A percentile compares a stretch with the other conserved stretches of the same genome.
phyloP scores from a whole-genome alignment of 176 grass and related monocot genomes.

The Echinochloa phyllopogon region DNA sequence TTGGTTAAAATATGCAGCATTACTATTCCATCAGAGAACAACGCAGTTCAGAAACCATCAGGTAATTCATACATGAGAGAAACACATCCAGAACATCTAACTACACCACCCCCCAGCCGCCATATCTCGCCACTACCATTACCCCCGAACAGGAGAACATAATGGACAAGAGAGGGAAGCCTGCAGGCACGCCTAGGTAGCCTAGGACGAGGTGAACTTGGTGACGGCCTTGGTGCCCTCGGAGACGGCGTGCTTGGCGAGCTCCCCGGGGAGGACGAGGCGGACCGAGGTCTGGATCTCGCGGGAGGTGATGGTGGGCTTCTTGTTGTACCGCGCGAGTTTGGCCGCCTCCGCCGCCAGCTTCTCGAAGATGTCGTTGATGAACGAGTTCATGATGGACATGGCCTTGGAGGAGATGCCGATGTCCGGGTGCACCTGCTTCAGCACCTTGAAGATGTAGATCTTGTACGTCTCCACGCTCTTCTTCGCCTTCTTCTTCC shows the following conservation, averaged over 20 bases:
- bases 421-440: conserved; percentile 42
- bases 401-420: conserved; percentile 58
- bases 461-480: conserved; percentile 57
- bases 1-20: neutral
- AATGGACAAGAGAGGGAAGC: neutral
- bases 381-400: conserved; percentile 64
- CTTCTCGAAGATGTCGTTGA: conserved; percentile 68
- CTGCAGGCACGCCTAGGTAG: neutral
- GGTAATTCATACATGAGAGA: neutral
- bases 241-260: conserved; percentile 63
- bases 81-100: neutral
- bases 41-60: neutral
- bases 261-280: conserved; percentile 66
- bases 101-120: neutral
- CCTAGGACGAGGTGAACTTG: conserved; percentile 60
- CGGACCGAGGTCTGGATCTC: conserved; percentile 32
- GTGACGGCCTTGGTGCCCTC: conserved; percentile 74
- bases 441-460: conserved; percentile 56
- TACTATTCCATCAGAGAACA: neutral
- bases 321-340: conserved; percentile 28
- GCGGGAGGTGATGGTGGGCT: conserved; percentile 15
- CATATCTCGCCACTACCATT: neutral
- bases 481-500: conserved; percentile 11
- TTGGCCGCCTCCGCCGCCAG: conserved; percentile 35
- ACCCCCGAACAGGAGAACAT: neutral